phyloP scores from a whole-genome alignment of 352 stramenopile species.

The Phytophthora multivora region DNA sequence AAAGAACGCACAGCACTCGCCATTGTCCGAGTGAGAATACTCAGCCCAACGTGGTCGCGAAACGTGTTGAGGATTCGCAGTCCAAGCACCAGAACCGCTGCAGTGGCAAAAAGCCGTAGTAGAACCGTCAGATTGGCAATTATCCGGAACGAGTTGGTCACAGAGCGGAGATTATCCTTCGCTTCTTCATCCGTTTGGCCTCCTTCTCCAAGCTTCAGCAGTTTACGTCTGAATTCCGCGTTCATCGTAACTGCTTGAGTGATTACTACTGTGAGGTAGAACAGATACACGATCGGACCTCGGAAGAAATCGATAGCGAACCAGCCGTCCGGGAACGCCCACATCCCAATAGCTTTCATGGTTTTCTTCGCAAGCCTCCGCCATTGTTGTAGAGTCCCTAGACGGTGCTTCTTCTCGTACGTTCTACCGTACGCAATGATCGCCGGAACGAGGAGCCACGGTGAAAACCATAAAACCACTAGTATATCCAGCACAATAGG shows the following conservation, averaged over 20 bases:
- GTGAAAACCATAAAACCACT: conserved; percentile 31
- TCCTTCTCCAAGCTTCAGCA: conserved; percentile 41
- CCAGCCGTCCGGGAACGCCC: conserved; percentile 39
- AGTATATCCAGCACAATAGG: conserved; percentile 25
- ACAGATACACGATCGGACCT: conserved; percentile 30
- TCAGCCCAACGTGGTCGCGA: conserved; percentile 57
- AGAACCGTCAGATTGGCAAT: conserved; percentile 42
- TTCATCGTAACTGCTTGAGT: conserved; percentile 45
- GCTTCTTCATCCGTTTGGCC: conserved; percentile 26
- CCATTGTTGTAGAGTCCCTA: conserved; percentile 1
- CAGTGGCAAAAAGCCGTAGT: conserved; percentile 41
- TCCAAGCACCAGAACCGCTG: conserved; percentile 39
- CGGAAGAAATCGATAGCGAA: conserved; percentile 32
- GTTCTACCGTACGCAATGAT: conserved; percentile 17
- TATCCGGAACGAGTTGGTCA: conserved; percentile 25
- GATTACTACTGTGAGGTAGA: conserved; percentile 53
- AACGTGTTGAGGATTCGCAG: conserved; percentile 54
- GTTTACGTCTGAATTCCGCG: conserved; percentile 43
- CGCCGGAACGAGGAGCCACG: conserved; percentile 23
- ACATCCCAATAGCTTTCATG: conserved; percentile 34
- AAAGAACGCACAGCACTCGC: conserved; percentile 52
- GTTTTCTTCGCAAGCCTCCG: conserved; percentile 26
- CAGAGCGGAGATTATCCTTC: conserved; percentile 17
- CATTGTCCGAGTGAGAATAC: conserved; percentile 63
- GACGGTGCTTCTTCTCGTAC: conserved; percentile 16